phyloP scores from a whole-genome alignment of 129 eudicot genomes.

The Flaveria sonorensis region DNA sequence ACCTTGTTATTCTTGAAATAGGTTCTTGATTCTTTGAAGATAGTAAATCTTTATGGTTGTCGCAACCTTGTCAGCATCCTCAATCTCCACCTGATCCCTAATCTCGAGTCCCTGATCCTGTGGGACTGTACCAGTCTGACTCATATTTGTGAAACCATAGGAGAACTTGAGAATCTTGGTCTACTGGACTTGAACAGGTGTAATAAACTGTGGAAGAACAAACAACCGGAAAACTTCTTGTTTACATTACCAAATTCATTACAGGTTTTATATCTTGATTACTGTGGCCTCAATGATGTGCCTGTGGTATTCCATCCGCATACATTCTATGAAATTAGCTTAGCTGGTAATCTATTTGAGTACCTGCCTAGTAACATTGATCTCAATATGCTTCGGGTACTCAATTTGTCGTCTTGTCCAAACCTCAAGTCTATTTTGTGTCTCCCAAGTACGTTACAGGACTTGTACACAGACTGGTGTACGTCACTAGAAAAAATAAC shows the following conservation, averaged over 20 bases:
- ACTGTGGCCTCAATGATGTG: neutral
- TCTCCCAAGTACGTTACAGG: neutral
- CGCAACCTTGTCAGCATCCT: neutral
- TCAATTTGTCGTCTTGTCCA: neutral
- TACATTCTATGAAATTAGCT: neutral
- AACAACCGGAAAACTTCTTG: neutral
- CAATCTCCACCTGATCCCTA: neutral
- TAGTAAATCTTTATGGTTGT: neutral
- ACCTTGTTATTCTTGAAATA: neutral
- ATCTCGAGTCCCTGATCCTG: neutral
- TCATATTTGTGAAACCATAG: conserved; percentile 1
- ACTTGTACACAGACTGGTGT: neutral
- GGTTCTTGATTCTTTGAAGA: neutral
- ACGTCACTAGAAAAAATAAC: neutral
- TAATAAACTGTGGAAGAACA: neutral
- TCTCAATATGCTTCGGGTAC: neutral
- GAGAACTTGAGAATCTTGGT: conserved; percentile 7
- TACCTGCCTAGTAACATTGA: neutral
- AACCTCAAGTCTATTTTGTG: neutral
- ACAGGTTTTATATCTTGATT: neutral
- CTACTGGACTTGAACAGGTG: conserved; percentile 21
- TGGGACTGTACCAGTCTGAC: neutral
- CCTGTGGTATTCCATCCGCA: neutral
- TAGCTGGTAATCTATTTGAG: neutral
- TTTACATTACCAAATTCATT: neutral